phyloP scores from a whole-genome alignment of 1,284 basidiomycete genomes.

The Ceratobasidium theobromae region DNA sequence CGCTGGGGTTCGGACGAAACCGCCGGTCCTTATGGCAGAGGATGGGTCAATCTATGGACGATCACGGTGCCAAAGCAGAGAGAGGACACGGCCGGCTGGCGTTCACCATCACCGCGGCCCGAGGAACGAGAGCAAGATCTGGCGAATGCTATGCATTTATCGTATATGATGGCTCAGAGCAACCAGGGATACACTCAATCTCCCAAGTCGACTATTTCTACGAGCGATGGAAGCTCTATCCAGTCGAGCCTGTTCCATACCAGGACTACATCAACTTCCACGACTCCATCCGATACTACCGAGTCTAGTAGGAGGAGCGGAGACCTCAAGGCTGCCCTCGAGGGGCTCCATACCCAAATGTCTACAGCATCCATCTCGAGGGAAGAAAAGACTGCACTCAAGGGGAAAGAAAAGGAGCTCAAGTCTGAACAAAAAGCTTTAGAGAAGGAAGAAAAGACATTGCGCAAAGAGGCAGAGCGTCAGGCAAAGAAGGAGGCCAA shows the following conservation, averaged over 20 bases:
- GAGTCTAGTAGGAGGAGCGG: conserved; percentile 1
- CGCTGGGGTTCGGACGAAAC: conserved; percentile 43
- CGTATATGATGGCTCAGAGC: conserved; percentile 1
- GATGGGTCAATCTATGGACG: conserved; percentile 61
- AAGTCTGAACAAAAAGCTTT: conserved; percentile 38
- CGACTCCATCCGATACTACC: neutral
- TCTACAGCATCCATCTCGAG: neutral
- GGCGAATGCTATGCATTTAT: conserved; percentile 18
- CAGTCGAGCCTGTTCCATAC: conserved; percentile 4
- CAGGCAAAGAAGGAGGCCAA: conserved; percentile 35
- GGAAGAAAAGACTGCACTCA: conserved; percentile 15
- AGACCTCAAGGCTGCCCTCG: neutral
- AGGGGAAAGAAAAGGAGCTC: conserved; percentile 29
- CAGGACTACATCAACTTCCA: neutral
- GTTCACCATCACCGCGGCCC: neutral
- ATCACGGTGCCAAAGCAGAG: conserved; percentile 42
- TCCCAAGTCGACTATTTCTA: neutral
- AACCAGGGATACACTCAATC: neutral
- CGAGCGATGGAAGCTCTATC: neutral
- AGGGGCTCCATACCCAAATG: conserved; percentile 13
- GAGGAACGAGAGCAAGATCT: conserved; percentile 21
- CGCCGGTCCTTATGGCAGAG: conserved; percentile 38
- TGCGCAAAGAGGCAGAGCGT: conserved; percentile 36
- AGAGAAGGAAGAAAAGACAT: conserved; percentile 36
- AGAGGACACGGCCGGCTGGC: neutral